phyloP scores from a whole-genome alignment of 306 rosid species.

The barrel medic (Medicago truncatula) region DNA sequence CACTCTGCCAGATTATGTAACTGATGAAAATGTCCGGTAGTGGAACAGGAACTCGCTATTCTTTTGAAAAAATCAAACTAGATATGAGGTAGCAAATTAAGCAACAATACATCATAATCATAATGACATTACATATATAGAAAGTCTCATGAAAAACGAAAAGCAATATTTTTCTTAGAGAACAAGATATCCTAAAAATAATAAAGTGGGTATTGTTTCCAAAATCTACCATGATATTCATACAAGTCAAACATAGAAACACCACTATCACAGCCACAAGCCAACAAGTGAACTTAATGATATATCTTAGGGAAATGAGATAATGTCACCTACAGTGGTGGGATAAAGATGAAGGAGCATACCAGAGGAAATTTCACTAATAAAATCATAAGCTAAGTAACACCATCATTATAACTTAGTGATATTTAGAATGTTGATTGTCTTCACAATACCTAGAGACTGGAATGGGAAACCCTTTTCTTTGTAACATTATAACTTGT shows the following conservation, averaged over 20 bases:
- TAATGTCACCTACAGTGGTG: background rate
- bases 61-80: slow-evolving; percentile 21
- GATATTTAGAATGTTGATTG: background rate
- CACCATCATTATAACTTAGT: background rate
- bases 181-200: background rate
- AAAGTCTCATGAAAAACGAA: background rate
- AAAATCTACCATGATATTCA: background rate
- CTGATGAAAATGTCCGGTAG: slow-evolving; percentile 4
- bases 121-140: background rate
- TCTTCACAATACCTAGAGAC: background rate
- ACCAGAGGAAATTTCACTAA: background rate
- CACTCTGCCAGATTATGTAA: slow-evolving; percentile 1
- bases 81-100: slow-evolving; percentile 22
- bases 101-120: slow-evolving; percentile 5
- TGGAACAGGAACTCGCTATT: slow-evolving; percentile 24
- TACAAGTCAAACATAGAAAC: background rate
- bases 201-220: background rate
- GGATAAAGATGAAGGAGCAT: background rate
- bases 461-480: background rate
- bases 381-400: slow-evolving; percentile 12
- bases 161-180: background rate
- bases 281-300: too few species aligned
- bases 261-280: too few species aligned
- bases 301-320: background rate
- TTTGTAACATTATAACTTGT: background rate